Evolutionary conservation across 139 green algal genomes (phyloP).

Genomic region (Bryopsis sp.): DNA sequence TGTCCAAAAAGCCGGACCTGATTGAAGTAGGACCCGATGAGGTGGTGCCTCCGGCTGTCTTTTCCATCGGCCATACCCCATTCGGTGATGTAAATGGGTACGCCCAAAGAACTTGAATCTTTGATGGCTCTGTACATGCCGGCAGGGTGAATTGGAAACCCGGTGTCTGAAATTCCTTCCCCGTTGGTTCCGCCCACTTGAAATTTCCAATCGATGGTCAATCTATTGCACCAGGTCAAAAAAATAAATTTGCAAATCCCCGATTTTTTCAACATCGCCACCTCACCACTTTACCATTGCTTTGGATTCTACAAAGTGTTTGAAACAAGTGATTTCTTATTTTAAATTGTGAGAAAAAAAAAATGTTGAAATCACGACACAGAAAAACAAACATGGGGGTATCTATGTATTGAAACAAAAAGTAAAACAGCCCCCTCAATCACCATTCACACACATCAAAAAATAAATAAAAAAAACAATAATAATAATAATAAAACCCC

Average conservation of each 20-base stretch:
- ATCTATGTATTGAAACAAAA: neutral
- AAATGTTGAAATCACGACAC: too few species aligned
- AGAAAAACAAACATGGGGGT: neutral
- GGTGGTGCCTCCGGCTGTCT: slow-evolving; percentile 22
- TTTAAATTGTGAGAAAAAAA: too few species aligned
- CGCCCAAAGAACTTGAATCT: slow-evolving; percentile 12
- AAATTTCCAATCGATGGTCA: slow-evolving; percentile 1
- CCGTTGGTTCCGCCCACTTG: slow-evolving; percentile 17
- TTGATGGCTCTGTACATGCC: slow-evolving; percentile 31
- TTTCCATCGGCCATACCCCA: slow-evolving; percentile 38
- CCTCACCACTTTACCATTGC: neutral
- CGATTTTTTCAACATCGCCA: neutral
- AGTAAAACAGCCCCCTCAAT: neutral
- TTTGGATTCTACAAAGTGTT: neutral
- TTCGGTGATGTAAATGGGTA: slow-evolving; percentile 56
- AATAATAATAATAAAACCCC: neutral
- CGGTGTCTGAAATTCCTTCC: slow-evolving; percentile 55
- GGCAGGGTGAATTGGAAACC: slow-evolving; percentile 35
- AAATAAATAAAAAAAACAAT: slow-evolving; percentile 13
- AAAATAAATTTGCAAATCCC: neutral
- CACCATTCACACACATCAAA: neutral
- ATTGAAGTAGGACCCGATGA: slow-evolving; percentile 34
- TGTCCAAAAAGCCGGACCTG: too few species aligned
- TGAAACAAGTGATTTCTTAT: too few species aligned
- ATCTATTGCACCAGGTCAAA: neutral